Conservation (phyloP, 257 asterid genomes). For the Solanum ossicruentum region DNA sequence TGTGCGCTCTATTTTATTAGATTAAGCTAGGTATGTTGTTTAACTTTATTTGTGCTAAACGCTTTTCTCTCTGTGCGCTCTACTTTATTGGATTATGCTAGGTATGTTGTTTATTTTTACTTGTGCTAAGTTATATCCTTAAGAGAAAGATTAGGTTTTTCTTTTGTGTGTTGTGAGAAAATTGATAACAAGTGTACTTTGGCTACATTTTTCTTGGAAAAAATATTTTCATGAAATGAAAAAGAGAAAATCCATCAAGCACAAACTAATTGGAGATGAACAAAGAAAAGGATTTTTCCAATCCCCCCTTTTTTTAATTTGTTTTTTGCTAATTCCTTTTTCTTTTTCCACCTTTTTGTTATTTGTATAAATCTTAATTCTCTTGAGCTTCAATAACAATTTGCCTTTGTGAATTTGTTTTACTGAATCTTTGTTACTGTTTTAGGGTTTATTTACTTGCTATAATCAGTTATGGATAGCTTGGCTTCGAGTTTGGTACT, state of each 20-base stretch:
- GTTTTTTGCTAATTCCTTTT: neutral
- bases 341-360: neutral
- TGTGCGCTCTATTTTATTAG: neutral
- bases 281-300: neutral
- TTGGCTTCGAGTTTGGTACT: neutral
- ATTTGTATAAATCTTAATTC: conserved; percentile 11
- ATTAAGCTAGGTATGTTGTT: neutral
- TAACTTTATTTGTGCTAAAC: neutral
- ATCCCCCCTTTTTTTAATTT: neutral
- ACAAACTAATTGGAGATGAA: conserved; percentile 2
- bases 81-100: neutral
- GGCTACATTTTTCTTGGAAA: neutral
- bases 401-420: neutral
- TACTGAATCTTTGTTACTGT: neutral
- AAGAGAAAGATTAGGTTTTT: neutral
- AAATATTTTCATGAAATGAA: neutral
- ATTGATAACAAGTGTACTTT: neutral
- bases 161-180: neutral
- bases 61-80: neutral
- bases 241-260: conserved; percentile 1
- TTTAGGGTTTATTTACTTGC: neutral
- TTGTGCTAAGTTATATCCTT: neutral
- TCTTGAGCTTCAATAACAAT: neutral
- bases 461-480: neutral
- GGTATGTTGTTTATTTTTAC: neutral